phyloP scores from a whole-genome alignment of 179 eudicot genomes.

The Gypsophila paniculata region DNA sequence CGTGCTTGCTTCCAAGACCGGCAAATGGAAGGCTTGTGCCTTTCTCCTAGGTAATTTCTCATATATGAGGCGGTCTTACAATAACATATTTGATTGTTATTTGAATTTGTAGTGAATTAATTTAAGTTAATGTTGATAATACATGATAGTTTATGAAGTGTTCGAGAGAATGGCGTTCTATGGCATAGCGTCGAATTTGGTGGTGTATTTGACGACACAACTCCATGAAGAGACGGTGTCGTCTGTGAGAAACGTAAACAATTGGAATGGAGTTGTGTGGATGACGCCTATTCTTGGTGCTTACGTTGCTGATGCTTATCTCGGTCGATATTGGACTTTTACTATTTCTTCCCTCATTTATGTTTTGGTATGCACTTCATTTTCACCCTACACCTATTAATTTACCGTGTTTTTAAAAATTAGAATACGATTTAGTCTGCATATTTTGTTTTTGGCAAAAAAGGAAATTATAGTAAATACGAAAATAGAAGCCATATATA shows the following conservation, averaged over 20 bases:
- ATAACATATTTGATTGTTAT: not conserved
- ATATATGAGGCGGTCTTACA: not conserved
- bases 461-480: too few species aligned
- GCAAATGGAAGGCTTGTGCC: constrained; percentile 89
- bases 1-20: constrained; percentile 57
- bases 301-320: constrained; percentile 66
- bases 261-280: constrained; percentile 87
- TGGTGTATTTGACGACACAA: constrained; percentile 69
- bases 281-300: constrained; percentile 87
- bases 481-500: too few species aligned
- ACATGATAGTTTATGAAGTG: constrained; percentile 60
- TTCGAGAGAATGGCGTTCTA: constrained; percentile 91
- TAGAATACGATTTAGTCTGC: too few species aligned
- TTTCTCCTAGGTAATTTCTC: constrained; percentile 63
- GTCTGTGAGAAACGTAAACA: constrained; percentile 74
- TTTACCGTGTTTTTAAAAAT: too few species aligned
- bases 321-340: constrained; percentile 88
- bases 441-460: too few species aligned
- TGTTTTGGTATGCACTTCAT: constrained; percentile 44
- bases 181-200: constrained; percentile 77
- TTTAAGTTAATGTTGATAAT: too few species aligned
- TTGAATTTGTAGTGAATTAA: too few species aligned
- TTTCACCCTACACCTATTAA: not conserved
- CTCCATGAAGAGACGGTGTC: constrained; percentile 81
- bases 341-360: constrained; percentile 69